Evolutionary conservation across 176 grass and related monocot species (phyloP).

Genomic region (maize (Zea mays)): Zm-B73-REFERENCE-NAM-5.0 NC_050103.1:2729001-2729500

Average conservation of each 20-base stretch:
- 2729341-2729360: conserved; percentile 61
- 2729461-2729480: conserved; percentile 69
- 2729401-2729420: conserved; percentile 98
- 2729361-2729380: conserved; percentile 97
- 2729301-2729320: conserved; percentile 6
- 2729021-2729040: neutral
- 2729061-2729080: neutral
- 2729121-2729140: conserved; percentile 13
- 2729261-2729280: neutral
- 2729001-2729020: neutral
- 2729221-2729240: conserved; percentile 23
- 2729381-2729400: conserved; percentile 91
- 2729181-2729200: neutral
- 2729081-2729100: conserved; percentile 8
- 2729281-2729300: neutral
- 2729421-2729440: conserved; percentile 69
- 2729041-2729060: neutral
- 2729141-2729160: conserved; percentile 10
- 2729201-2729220: conserved; percentile 5
- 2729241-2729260: neutral
- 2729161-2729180: conserved; percentile 20
- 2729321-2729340: conserved; percentile 19
- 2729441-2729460: conserved; percentile 67
- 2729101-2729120: neutral
- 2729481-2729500: conserved; percentile 47